These are phyloP conservation scores for Verticillium klebahnii DNA, from an alignment of 2,329 filamentous ascomycete species.

Conservation along the genomic window DNA sequence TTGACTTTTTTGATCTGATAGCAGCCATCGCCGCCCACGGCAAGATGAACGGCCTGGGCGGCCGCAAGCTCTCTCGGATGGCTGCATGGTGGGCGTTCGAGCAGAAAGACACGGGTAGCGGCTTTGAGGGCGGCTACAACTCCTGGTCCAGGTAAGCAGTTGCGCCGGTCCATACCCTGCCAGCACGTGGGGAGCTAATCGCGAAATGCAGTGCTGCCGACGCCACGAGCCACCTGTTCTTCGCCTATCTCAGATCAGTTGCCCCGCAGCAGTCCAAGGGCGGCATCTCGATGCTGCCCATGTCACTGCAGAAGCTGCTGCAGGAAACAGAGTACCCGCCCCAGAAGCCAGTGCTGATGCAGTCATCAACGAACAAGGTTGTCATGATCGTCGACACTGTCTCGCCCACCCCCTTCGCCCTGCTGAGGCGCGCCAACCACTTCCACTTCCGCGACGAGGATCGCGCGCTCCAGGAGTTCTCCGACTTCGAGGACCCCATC, in stretches of 20 bases:
- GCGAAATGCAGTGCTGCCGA: conserved; percentile 69
- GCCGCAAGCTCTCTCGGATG: conserved; percentile 88
- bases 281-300: conserved; percentile 80
- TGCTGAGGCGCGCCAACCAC: conserved; percentile 85
- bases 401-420: conserved; percentile 87
- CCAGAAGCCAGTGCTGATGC: conserved; percentile 68
- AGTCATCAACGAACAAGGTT: conserved; percentile 78
- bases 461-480: conserved; percentile 75
- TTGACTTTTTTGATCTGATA: conserved; percentile 93
- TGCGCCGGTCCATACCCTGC: not conserved
- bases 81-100: conserved; percentile 99
- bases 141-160: conserved; percentile 72
- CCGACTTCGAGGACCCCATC: conserved; percentile 84
- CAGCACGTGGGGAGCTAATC: conserved; percentile 15
- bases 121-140: conserved; percentile 92
- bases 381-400: conserved; percentile 96
- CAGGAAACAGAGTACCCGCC: conserved; percentile 95
- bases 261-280: conserved; percentile 74
- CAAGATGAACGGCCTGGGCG: conserved; percentile 88
- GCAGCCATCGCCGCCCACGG: conserved; percentile 88
- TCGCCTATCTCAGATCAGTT: conserved; percentile 88
- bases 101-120: conserved; percentile 77
- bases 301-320: conserved; percentile 85
- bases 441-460: conserved; percentile 95
- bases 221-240: conserved; percentile 95